A percentile compares a stretch with the other conserved stretches of the same genome.
Evolutionary conservation across 2,329 filamentous ascomycete genomes (phyloP).

Genomic region (Neofusicoccum parvum): DNA sequence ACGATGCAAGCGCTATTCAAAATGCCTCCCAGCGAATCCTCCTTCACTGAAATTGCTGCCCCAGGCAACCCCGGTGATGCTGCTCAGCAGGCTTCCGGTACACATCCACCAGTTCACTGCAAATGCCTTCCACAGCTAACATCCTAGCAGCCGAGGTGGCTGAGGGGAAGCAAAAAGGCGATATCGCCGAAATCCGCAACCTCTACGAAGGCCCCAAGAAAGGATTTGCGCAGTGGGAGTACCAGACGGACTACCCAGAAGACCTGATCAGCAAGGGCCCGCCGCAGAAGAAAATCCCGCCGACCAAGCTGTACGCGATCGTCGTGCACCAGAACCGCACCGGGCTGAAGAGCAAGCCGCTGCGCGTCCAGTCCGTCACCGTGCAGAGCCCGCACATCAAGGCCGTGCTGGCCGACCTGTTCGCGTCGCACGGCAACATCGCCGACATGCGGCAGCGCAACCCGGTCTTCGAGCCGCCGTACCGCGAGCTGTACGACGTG

Average conservation of each 20-base stretch:
- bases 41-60: no score
- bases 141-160: no score
- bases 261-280: neutral
- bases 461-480: neutral
- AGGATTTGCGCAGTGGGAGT: neutral
- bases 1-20: no score
- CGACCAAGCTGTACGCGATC: neutral
- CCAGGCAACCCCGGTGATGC: no score
- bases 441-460: neutral
- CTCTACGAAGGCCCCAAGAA: neutral
- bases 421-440: neutral
- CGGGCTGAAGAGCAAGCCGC: neutral
- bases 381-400: constrained; percentile 15
- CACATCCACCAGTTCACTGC: no score
- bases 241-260: neutral
- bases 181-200: neutral
- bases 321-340: neutral
- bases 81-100: no score
- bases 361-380: neutral
- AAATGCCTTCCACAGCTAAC: no score
- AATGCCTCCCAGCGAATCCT: no score
- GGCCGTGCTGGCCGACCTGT: neutral
- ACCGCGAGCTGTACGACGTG: neutral
- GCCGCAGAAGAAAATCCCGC: neutral
- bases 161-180: neutral